A percentile compares a stretch with the other conserved stretches of the same genome.
These are phyloP conservation scores for Salvia splendens DNA, from an alignment of 257 asterid genomes.

Conservation along the genomic window DNA sequence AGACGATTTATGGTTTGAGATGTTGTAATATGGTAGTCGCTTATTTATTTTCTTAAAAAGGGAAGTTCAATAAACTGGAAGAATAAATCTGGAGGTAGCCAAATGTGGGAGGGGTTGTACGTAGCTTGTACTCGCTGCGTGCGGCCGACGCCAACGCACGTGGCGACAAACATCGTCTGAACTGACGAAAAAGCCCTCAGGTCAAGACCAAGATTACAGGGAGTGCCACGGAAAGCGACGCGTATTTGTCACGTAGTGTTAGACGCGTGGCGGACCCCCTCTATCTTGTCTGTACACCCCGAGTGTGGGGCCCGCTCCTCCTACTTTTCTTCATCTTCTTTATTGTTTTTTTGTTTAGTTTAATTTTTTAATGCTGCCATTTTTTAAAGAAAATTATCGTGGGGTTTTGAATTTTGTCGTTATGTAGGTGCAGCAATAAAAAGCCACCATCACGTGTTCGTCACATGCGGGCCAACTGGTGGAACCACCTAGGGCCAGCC, in stretches of 20 bases:
- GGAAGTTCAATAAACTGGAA: background rate
- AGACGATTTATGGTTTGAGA: too few species aligned
- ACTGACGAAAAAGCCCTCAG: conserved; percentile 28
- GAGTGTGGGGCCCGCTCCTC: background rate
- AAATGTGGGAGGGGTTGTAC: conserved; percentile 1
- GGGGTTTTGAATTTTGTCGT: conserved; percentile 30
- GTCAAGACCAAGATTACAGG: background rate
- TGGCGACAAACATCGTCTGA: conserved; percentile 16
- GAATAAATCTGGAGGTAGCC: conserved; percentile 27
- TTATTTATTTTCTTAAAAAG: too few species aligned
- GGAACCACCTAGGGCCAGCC: background rate
- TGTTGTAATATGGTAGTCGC: too few species aligned
- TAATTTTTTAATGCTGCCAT: background rate
- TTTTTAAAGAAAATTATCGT: too few species aligned
- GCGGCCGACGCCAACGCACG: conserved; percentile 40
- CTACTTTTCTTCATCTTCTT: background rate
- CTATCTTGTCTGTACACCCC: conserved; percentile 24
- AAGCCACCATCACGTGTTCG: conserved; percentile 16
- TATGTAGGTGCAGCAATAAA: conserved; percentile 15
- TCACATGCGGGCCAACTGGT: conserved; percentile 19
- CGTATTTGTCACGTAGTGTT: conserved; percentile 35
- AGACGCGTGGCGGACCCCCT: conserved; percentile 39
- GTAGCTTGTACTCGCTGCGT: conserved; percentile 32
- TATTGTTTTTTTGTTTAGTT: background rate
- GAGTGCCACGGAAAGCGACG: conserved; percentile 30